Base-by-base conservation (phyloP, 768 basidiomycete species). In the Psilocybe subaeruginosa region DNA sequence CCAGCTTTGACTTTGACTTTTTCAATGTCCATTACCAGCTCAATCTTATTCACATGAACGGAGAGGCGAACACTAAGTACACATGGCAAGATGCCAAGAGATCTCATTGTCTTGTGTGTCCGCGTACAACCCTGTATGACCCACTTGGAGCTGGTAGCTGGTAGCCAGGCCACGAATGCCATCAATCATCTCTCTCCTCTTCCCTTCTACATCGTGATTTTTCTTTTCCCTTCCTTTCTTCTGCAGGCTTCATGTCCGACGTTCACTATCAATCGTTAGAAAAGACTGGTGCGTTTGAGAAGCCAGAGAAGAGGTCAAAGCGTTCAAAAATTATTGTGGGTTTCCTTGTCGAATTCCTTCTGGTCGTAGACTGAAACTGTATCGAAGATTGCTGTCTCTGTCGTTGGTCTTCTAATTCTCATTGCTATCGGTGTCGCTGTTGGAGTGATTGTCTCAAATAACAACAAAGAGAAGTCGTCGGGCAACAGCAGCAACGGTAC, bases 381-480 rank as follows among this genome's bases (percentile, higher is more conserved):
- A 30, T 17, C 1, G 50, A 41, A 91, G 90, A 79, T 88, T 61
- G 75, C 86, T 56, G 84, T 81, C 19, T 76, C 80, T 8, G 56
- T 80, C 12, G 58, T 87, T 50, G 78, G 69, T 9, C 66, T 91
- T 27, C 59, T 83, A 30, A 71, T 80, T 50, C 70, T 93, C 52
- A 79, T 86, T 37, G 83, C 75, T n/a, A 76, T 80, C 27, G 91
- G 82, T 46, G 82, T 90, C 56, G 80, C 78, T 27, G 80, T 88
- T 19, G 92, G 91, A 23, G 85, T 95, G 39, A 73, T 80, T 5
- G 81, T 93, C 30, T 77, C 86, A 16, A 87, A 84, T 56, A 81
- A 82, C 64, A 78, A 81, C 59, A 69, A 67, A 37, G 70, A 59
- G 7, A 64, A 60, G 29, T 46, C 58, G 23, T 56, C 72, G 17